A percentile compares a stretch with the other conserved stretches of the same genome.
Conservation (phyloP, 768 basidiomycete genomes). For the Erythrobasidium yunnanense region DNA sequence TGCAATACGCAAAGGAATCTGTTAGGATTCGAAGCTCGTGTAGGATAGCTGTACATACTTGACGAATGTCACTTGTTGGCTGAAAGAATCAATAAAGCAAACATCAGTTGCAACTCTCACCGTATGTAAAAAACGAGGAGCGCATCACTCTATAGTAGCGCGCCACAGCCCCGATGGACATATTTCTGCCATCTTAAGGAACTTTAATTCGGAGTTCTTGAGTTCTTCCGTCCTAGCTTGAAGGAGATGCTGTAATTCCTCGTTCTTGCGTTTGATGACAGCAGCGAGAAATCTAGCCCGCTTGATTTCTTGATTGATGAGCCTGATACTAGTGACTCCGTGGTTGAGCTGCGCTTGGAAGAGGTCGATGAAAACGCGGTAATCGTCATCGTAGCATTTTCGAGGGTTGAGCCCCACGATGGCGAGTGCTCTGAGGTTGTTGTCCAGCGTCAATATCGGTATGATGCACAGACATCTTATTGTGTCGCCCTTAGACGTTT, state of each 20-base stretch:
- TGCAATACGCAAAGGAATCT: no score
- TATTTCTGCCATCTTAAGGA: constrained; percentile 20
- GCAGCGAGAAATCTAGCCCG: constrained; percentile 17
- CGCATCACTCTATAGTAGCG: neutral
- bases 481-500: neutral
- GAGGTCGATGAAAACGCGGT: constrained; percentile 21
- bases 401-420: constrained; percentile 17
- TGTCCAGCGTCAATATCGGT: constrained; percentile 5
- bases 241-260: constrained; percentile 6
- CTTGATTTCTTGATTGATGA: constrained; percentile 6
- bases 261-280: constrained; percentile 20
- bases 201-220: constrained; percentile 1
- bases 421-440: neutral
- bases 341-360: constrained; percentile 18
- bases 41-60: no score
- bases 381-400: constrained; percentile 3
- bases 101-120: neutral
- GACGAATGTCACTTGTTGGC: neutral
- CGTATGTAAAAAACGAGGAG: neutral
- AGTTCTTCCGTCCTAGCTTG: constrained; percentile 16
- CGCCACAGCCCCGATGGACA: constrained; percentile 17
- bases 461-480: neutral
- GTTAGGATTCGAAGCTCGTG: no score
- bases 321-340: constrained; percentile 15
- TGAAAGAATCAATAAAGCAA: neutral